Evolutionary conservation across 1,284 basidiomycete species (phyloP).

Genomic region (Sporisorium reilianum): DNA sequence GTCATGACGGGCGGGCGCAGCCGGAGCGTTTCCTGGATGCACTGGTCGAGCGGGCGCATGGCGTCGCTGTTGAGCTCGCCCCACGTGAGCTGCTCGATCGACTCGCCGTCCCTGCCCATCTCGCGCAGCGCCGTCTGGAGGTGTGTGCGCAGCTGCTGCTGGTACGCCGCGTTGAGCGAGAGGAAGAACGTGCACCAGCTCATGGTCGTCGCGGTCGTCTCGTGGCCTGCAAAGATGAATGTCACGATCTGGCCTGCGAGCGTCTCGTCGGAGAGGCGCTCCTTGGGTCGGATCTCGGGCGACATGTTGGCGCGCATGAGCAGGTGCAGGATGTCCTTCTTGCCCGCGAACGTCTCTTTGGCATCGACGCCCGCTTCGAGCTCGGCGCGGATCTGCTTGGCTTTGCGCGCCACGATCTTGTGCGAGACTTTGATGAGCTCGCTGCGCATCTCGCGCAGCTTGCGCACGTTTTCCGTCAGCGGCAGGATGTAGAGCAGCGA

Average conservation of each 20-base stretch:
- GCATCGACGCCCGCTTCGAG: constrained; percentile 42
- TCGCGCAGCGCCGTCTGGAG: constrained; percentile 28
- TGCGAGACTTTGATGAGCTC: constrained; percentile 43
- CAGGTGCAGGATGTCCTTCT: constrained; percentile 54
- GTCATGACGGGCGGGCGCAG: constrained; percentile 53
- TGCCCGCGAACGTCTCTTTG: constrained; percentile 46
- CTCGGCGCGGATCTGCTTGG: constrained; percentile 48
- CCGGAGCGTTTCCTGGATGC: constrained; percentile 60
- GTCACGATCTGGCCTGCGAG: constrained; percentile 61
- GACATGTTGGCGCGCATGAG: constrained; percentile 55
- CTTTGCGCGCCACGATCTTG: constrained; percentile 42
- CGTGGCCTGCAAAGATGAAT: constrained; percentile 67
- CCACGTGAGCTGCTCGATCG: constrained; percentile 45
- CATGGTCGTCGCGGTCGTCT: constrained; percentile 59
- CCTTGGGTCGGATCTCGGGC: constrained; percentile 39
- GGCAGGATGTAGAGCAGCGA: constrained; percentile 49
- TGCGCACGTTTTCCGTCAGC: constrained; percentile 44
- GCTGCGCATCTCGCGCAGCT: constrained; percentile 48
- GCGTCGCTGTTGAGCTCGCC: constrained; percentile 52
- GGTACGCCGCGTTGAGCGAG: constrained; percentile 48
- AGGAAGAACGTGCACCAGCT: constrained; percentile 63
- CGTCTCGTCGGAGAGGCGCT: constrained; percentile 47
- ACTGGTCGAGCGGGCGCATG: constrained; percentile 59
- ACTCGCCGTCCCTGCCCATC: constrained; percentile 46
- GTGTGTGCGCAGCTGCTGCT: constrained; percentile 49